A percentile compares a stretch with the other conserved stretches of the same genome.
Evolutionary conservation across 1,284 basidiomycete species (phyloP).

Genomic region (Ceratobasidium sp.): DNA sequence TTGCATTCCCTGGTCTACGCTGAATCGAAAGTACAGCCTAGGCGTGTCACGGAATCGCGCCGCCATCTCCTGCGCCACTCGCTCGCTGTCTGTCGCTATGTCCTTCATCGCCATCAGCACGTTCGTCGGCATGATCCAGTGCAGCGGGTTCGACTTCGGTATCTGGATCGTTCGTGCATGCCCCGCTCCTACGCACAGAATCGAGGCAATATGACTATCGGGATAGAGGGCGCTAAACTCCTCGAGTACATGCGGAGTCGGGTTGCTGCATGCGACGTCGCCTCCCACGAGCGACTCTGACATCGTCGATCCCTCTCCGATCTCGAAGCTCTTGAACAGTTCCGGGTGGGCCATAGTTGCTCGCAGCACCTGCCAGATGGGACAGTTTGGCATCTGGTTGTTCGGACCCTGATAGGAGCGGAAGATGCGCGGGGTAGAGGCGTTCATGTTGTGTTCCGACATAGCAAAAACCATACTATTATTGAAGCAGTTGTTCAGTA

Average conservation of each 20-base stretch:
- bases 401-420: background rate
- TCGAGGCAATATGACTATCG: background rate
- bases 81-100: slow-evolving; percentile 22
- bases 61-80: slow-evolving; percentile 25
- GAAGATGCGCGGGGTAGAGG: background rate
- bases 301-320: background rate
- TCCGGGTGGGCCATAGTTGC: slow-evolving; percentile 22
- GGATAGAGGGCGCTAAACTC: slow-evolving; percentile 7
- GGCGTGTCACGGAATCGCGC: background rate
- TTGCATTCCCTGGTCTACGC: background rate
- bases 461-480: slow-evolving; percentile 4
- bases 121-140: background rate
- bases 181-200: slow-evolving; percentile 28
- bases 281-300: slow-evolving; percentile 1
- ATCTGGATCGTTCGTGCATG: background rate
- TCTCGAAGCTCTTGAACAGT: slow-evolving; percentile 8
- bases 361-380: slow-evolving; percentile 12
- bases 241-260: background rate
- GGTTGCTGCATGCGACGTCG: slow-evolving; percentile 17
- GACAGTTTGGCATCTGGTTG: background rate
- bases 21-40: background rate
- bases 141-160: background rate
- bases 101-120: background rate
- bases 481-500: too few species aligned
- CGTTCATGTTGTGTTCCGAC: background rate